Base-by-base conservation (phyloP, 1,284 basidiomycete species). In the Xerocomus amazonicus region DNA sequence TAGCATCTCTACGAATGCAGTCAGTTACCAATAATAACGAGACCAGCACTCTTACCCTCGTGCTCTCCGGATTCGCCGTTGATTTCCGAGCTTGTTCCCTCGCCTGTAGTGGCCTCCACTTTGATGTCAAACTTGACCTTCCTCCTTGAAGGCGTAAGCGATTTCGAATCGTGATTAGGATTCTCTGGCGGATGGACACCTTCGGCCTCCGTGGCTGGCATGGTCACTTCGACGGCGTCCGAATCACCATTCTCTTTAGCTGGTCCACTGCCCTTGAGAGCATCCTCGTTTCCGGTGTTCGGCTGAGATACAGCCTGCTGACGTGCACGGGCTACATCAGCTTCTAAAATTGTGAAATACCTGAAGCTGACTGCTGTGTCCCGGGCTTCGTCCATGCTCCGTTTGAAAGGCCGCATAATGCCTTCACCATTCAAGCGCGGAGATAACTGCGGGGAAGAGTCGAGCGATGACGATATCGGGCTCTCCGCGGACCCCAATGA, bases 51-150 rank as follows among this genome's bases (percentile, higher is more conserved):
- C 62, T 51, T 52, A 75, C 77, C 77, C 66, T 70, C 68, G 13
- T 65, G 59, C 53, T 67, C 70, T 33, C 16, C 52, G 17, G 39
- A 48, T 48, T 65, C 68, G 43, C 67, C 59, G 51, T 65, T 68
- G 48, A 66, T 60, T 47, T 64, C 67, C 34, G 59, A 57, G 40
- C 63, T 65, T 10, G 66, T 58, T 39, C 71, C 69, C 40, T 75
- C 72, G 48, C 77, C 77, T 39, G 76, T 72, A 27, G 74, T 66
- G 9, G 77, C 73, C 36, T 74, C 79, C 14, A 81, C 76, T 60
- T 82, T 71, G 43, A 85, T 77, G 55, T 87, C 78, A 58, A 90
- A 90, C 9, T 84, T 87, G 17, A 90, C 86, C 62, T 82, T 86
- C 49, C 82, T 72, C 61, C 74, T 77, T 60, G 81, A 86, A 29